Base-by-base conservation (phyloP, 495 filamentous ascomycete species). In the Viridothelium virens region DNA sequence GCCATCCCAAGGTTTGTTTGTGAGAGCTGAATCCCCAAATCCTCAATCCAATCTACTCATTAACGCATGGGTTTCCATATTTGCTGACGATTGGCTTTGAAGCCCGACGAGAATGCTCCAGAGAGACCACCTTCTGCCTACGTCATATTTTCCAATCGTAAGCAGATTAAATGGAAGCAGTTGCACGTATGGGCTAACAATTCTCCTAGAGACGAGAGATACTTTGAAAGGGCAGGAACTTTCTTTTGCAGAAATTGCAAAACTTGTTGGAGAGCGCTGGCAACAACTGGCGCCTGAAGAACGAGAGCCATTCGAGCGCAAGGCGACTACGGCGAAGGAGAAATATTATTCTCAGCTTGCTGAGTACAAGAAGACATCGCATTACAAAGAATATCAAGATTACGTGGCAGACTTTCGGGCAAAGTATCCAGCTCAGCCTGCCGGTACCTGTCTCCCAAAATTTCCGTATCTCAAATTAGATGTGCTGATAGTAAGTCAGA, bases 141-240 rank as follows among this genome's bases (percentile, higher is more conserved):
- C 74, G 89, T 92, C 33, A 85, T 92, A 64, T 92, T 92, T 72
- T 91, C 89, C 3, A 91, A 91, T 73, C 87, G 88, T 90, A 77
- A 75, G 86, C 80, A 46, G 37, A 56, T 41, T 37, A 16, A 33
- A 14, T 38, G 69, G 41, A 63, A 11, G 25, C 65, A 46, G 3
- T 31, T 18, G 56, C n/a, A 3, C 1, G 1, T 12, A 9, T 6
- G 14, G 25, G 25, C 38, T 65, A 44, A 50, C 31, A 7, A 4
- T 33, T 14, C 0, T 38, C 16, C 3, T 68, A 90, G 87, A 88
- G 72, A 86, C 90, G 75, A 82, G 89, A 65, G 89, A 91, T 65
- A 83, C 86, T 46, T 76, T 92, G 34, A 90, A 88, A 70, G 87
- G 84, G 5, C 85, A 87, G 62, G 87, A 87, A 65, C 70, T 91